phyloP scores from a whole-genome alignment of 805 yeast species.

The Candida sakaeoensis region DNA sequence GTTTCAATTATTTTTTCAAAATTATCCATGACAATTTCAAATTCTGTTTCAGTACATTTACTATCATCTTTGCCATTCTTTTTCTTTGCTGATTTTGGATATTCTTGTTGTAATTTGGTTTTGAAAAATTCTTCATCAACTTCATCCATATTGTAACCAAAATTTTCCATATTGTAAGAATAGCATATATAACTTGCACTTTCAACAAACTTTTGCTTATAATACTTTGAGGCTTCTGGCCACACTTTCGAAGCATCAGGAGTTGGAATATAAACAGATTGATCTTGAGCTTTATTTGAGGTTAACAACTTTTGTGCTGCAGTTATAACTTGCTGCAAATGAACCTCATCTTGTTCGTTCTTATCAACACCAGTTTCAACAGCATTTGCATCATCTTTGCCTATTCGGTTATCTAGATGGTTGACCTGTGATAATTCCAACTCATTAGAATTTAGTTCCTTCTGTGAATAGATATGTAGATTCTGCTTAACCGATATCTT shows the following conservation, averaged over 20 bases:
- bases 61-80: conserved; percentile 16
- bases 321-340: conserved; percentile 85
- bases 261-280: conserved; percentile 82
- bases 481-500: conserved; percentile 91
- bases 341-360: conserved; percentile 95
- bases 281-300: conserved; percentile 24
- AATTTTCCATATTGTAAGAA: conserved; percentile 94
- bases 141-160: conserved; percentile 87
- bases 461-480: conserved; percentile 69
- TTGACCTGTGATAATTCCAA: conserved; percentile 41
- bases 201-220: conserved; percentile 58
- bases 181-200: conserved; percentile 83
- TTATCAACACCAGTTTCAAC: conserved; percentile 98
- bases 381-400: conserved; percentile 76
- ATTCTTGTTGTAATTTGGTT: conserved; percentile 33
- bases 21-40: conserved; percentile 70
- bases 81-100: conserved; percentile 20
- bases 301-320: conserved; percentile 62
- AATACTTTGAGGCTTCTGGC: conserved; percentile 72
- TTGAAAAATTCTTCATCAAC: conserved; percentile 67
- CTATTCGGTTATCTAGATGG: conserved; percentile 42
- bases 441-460: conserved; percentile 68
- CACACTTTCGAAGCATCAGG: conserved; percentile 89
- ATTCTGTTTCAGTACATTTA: conserved; percentile 73
- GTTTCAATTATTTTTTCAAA: conserved; percentile 73